Evolutionary conservation across 208 protist species (phyloP).

Genomic region (Porcisia deanei): DNA sequence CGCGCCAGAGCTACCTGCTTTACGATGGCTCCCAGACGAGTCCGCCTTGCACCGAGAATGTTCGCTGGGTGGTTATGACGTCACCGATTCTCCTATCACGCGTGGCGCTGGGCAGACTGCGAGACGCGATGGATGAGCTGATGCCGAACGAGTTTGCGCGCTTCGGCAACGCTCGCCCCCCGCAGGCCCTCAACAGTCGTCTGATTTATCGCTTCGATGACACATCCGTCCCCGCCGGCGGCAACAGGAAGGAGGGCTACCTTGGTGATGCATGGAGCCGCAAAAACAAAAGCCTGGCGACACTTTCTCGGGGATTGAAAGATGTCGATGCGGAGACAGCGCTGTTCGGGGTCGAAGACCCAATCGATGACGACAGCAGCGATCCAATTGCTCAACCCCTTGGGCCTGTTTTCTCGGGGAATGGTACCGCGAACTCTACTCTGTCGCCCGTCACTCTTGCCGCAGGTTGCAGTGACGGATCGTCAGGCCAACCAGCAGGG

Average conservation of each 20-base stretch:
- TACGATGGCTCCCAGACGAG: conserved; percentile 82
- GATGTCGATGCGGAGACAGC: not conserved
- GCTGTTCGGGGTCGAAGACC: too few relatives aligned
- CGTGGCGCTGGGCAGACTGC: conserved; percentile 49
- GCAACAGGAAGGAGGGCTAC: conserved; percentile 6
- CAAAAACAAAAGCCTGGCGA: not conserved
- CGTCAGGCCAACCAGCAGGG: not conserved
- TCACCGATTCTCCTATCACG: conserved; percentile 66
- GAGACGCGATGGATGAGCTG: conserved; percentile 40
- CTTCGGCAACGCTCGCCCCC: conserved; percentile 56
- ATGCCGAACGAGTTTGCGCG: conserved; percentile 56
- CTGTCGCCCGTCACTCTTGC: too few relatives aligned
- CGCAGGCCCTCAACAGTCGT: conserved; percentile 66
- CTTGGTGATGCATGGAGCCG: conserved; percentile 26
- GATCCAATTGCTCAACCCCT: not conserved
- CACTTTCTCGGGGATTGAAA: not conserved
- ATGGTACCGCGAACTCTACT: not conserved
- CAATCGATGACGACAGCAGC: not conserved
- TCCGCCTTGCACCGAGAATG: conserved; percentile 73
- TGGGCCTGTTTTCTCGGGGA: not conserved
- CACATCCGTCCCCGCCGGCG: conserved; percentile 4
- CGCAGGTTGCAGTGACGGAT: not conserved
- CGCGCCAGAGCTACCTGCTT: conserved; percentile 57
- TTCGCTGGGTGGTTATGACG: conserved; percentile 82
- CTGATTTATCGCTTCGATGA: conserved; percentile 72